Percentiles rank a stretch among this genome's conserved stretches.
Evolutionary conservation across 768 basidiomycete species (phyloP).

Genomic region (Pisolithus marmoratus): DNA sequence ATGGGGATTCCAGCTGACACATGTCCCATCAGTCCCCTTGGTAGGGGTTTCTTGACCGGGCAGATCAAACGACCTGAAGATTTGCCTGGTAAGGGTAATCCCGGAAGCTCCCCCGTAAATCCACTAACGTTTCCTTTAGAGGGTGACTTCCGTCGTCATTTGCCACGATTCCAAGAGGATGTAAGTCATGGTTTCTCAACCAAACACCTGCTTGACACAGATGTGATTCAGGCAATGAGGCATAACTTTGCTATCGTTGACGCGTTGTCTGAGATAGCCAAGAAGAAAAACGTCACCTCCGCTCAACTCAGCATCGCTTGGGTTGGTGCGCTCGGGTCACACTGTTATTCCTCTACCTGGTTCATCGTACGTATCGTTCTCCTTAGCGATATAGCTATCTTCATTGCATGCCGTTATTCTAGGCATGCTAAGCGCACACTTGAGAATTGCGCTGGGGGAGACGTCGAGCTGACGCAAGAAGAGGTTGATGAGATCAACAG

Average conservation of each 20-base stretch:
- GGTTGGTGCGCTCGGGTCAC: constrained; percentile 34
- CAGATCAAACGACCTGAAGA: constrained; percentile 37
- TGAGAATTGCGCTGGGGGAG: constrained; percentile 41
- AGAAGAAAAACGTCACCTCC: constrained; percentile 37
- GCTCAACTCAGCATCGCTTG: constrained; percentile 42
- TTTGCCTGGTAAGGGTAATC: constrained; percentile 20
- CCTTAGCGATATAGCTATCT: background rate
- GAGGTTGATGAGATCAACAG: constrained; percentile 38
- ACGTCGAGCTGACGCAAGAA: constrained; percentile 34
- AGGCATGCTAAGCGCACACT: constrained; percentile 35
- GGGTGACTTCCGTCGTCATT: constrained; percentile 33
- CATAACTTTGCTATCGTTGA: constrained; percentile 43
- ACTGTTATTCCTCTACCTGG: constrained; percentile 51
- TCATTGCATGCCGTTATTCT: background rate
- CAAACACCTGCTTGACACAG: background rate
- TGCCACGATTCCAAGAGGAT: constrained; percentile 44
- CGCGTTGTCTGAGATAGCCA: constrained; percentile 33
- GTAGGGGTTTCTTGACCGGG: constrained; percentile 49
- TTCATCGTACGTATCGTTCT: constrained; percentile 31
- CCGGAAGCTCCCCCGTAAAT: background rate
- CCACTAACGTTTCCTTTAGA: constrained; percentile 18
- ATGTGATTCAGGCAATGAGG: constrained; percentile 27
- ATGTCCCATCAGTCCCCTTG: constrained; percentile 38
- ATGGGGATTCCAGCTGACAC: constrained; percentile 1
- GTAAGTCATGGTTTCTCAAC: constrained; percentile 12